Percentiles rank a stretch among this genome's conserved stretches.
Evolutionary conservation across 352 stramenopile genomes (phyloP).

Genomic region (Plasmopara viticola): DNA sequence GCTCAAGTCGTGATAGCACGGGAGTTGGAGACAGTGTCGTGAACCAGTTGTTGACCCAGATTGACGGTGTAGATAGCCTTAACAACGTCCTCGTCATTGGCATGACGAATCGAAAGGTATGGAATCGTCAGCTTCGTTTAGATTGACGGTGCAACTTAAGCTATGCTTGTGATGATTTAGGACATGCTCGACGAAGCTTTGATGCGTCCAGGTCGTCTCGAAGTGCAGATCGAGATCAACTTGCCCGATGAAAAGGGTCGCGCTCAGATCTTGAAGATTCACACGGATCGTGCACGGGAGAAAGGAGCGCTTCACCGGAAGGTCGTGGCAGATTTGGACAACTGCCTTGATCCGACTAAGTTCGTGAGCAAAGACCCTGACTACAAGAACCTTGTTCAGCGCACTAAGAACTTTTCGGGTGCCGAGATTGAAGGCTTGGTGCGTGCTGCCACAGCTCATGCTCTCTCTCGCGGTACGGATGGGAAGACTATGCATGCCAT

Average conservation of each 20-base stretch:
- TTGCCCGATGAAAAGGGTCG: slow-evolving; percentile 94
- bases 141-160: background rate
- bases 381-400: slow-evolving; percentile 89
- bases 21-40: slow-evolving; percentile 97
- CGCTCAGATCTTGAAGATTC: slow-evolving; percentile 97
- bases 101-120: slow-evolving; percentile 99
- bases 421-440: slow-evolving; percentile 98
- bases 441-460: slow-evolving; percentile 88
- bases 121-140: slow-evolving; percentile 1
- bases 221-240: slow-evolving; percentile 99
- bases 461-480: slow-evolving; percentile 73
- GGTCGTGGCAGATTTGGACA: slow-evolving; percentile 75
- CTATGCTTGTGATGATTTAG: slow-evolving; percentile 15
- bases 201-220: slow-evolving; percentile 96
- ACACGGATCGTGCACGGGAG: slow-evolving; percentile 88
- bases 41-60: slow-evolving; percentile 99
- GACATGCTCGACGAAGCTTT: slow-evolving; percentile 95
- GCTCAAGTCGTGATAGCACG: slow-evolving; percentile 89
- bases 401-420: slow-evolving; percentile 99
- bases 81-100: slow-evolving; percentile 99
- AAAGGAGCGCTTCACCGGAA: slow-evolving; percentile 62
- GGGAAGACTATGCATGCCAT: slow-evolving; percentile 81
- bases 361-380: slow-evolving; percentile 56
- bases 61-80: slow-evolving; percentile 98
- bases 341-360: slow-evolving; percentile 62